phyloP scores from a whole-genome alignment of 2,329 filamentous ascomycete genomes.

The Sporothrix luriei region DNA sequence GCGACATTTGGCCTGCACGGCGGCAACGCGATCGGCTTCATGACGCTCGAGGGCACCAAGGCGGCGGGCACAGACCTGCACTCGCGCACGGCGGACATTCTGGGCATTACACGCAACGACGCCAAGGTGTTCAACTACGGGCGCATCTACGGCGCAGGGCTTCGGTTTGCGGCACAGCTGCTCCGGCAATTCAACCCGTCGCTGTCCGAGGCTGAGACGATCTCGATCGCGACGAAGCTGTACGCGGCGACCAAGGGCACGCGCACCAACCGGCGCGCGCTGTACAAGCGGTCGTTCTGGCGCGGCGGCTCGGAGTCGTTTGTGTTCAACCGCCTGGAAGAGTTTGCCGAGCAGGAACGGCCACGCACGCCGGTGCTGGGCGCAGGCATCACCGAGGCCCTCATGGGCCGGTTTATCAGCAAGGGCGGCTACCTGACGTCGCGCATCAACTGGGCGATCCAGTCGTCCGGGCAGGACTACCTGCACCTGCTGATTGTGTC shows the following conservation, averaged over 20 bases:
- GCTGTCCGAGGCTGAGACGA: slow-evolving; percentile 77
- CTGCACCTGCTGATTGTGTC: slow-evolving; percentile 87
- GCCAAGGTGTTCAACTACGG: slow-evolving; percentile 99
- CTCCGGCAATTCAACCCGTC: slow-evolving; percentile 90
- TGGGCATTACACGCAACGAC: slow-evolving; percentile 92
- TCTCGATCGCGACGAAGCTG: slow-evolving; percentile 72
- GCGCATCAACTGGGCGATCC: slow-evolving; percentile 98
- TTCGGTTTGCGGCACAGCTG: slow-evolving; percentile 89
- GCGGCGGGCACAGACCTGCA: slow-evolving; percentile 91
- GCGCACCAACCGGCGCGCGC: slow-evolving; percentile 72
- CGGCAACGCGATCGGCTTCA: slow-evolving; percentile 96
- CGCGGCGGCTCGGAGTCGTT: slow-evolving; percentile 95
- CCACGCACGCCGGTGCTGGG: slow-evolving; percentile 90
- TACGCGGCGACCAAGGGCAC: slow-evolving; percentile 89
- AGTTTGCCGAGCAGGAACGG: slow-evolving; percentile 92
- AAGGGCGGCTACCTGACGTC: slow-evolving; percentile 93
- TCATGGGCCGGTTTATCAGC: slow-evolving; percentile 84
- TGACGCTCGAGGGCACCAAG: slow-evolving; percentile 97
- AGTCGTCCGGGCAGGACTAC: slow-evolving; percentile 96
- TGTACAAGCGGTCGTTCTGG: slow-evolving; percentile 84
- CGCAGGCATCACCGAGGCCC: slow-evolving; percentile 91
- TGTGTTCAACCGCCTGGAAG: slow-evolving; percentile 97
- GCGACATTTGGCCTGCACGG: slow-evolving; percentile 93
- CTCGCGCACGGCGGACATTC: slow-evolving; percentile 85
- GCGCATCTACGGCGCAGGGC: slow-evolving; percentile 94